phyloP scores from a whole-genome alignment of 176 grass and related monocot species.

The Carex parvula region DNA sequence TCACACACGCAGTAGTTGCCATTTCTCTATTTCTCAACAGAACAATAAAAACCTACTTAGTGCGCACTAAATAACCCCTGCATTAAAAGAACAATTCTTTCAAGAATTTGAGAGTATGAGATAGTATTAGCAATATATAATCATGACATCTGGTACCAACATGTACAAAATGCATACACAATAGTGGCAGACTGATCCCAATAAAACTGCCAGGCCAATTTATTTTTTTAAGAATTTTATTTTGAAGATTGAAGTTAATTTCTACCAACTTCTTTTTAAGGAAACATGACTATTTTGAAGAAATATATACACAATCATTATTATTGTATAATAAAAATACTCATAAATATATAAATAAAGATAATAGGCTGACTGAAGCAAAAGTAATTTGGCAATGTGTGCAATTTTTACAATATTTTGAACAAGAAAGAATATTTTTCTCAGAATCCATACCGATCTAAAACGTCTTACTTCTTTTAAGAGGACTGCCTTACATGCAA shows the following conservation, averaged over 20 bases:
- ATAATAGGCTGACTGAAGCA: neutral
- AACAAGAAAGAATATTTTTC: neutral
- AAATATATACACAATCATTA: neutral
- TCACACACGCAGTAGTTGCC: slow-evolving; percentile 41
- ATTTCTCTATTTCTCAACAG: slow-evolving; percentile 40
- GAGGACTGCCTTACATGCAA: neutral
- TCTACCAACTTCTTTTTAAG: neutral
- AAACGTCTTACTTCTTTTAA: neutral
- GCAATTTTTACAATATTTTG: neutral
- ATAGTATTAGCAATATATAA: slow-evolving; percentile 5
- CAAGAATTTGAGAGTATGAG: slow-evolving; percentile 20
- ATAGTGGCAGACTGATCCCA: neutral
- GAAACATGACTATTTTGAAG: neutral
- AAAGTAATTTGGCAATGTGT: neutral
- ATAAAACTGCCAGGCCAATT: neutral
- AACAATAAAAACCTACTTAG: slow-evolving; percentile 23
- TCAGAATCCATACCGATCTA: neutral
- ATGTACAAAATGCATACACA: slow-evolving; percentile 12
- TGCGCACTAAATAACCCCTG: slow-evolving; percentile 37
- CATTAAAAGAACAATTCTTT: slow-evolving; percentile 30
- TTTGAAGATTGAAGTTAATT: neutral
- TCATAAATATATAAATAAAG: neutral
- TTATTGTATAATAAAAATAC: neutral
- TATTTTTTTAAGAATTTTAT: neutral
- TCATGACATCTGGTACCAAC: slow-evolving; percentile 4